Percentiles rank a stretch among this genome's conserved stretches.
Evolutionary conservation across 2,329 filamentous ascomycete species (phyloP).

Genomic region (Septoria petroselini): DNA sequence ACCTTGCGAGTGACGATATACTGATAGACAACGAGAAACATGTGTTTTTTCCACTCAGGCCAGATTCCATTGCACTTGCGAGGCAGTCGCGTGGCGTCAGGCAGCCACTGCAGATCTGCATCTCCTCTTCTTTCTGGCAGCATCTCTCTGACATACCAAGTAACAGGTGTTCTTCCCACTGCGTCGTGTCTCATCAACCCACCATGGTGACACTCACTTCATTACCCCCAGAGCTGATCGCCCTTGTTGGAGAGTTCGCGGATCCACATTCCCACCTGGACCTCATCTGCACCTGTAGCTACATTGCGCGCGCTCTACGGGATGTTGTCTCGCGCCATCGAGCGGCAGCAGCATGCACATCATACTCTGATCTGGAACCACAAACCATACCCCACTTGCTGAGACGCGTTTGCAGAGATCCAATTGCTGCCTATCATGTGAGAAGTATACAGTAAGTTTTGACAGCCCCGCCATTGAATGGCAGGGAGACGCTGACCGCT

Average conservation of each 20-base stretch:
- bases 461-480: background rate
- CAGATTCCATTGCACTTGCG: no score
- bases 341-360: background rate
- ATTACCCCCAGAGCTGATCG: background rate
- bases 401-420: background rate
- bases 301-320: background rate
- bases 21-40: constrained; percentile 10
- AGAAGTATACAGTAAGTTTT: background rate
- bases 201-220: constrained; percentile 1
- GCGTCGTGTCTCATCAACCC: background rate
- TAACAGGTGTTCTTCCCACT: no score
- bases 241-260: background rate
- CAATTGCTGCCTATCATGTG: background rate
- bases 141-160: no score
- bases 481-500: background rate
- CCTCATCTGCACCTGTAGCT: constrained; percentile 1
- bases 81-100: no score
- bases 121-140: no score
- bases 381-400: background rate
- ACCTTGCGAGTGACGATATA: constrained; percentile 7
- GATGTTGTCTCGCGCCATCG: background rate
- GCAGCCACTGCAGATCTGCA: no score
- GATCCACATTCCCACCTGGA: background rate
- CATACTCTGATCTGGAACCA: background rate
- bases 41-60: constrained; percentile 3